Evolutionary conservation across 2,329 filamentous ascomycete genomes (phyloP).

Genomic region (Exophiala calicioides): DNA sequence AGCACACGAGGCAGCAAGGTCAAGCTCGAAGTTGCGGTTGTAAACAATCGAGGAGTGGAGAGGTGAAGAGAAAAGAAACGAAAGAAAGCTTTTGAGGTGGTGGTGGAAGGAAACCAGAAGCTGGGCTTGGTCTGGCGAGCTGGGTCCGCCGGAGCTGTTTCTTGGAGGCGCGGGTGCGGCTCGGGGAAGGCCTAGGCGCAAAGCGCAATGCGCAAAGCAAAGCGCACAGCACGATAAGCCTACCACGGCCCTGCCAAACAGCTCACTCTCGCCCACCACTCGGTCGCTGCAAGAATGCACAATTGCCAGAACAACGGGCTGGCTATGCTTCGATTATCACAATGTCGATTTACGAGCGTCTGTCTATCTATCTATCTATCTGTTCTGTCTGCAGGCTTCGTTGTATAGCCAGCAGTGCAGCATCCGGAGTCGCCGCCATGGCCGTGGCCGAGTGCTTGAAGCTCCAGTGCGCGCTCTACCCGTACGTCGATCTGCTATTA

Average conservation of each 20-base stretch:
- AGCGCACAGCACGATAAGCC: slow-evolving; percentile 20
- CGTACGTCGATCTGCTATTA: slow-evolving; percentile 3
- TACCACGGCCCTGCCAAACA: slow-evolving; percentile 23
- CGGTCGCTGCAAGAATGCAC: not conserved
- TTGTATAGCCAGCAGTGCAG: too few species aligned
- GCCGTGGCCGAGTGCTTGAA: not conserved
- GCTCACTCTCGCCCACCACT: slow-evolving; percentile 1
- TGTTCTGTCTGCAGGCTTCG: too few species aligned
- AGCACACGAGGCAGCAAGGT: slow-evolving; percentile 34
- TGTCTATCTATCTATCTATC: too few species aligned
- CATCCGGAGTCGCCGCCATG: not conserved
- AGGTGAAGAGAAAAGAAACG: slow-evolving; percentile 39
- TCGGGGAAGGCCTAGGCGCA: slow-evolving; percentile 17
- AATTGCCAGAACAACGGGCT: slow-evolving; percentile 4
- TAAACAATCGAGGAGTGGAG: slow-evolving; percentile 40
- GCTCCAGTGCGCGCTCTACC: not conserved
- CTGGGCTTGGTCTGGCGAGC: slow-evolving; percentile 12
- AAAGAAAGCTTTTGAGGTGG: slow-evolving; percentile 42
- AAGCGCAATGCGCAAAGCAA: too few species aligned
- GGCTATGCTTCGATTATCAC: too few species aligned
- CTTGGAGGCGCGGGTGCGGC: slow-evolving; percentile 11
- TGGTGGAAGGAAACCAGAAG: slow-evolving; percentile 28
- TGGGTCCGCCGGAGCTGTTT: slow-evolving; percentile 13
- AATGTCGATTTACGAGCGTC: too few species aligned
- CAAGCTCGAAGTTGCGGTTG: slow-evolving; percentile 39